Evolutionary conservation across 352 stramenopile genomes (phyloP), one percentile per base, ranked within the genome.

Genomic region (Globisporangium paroecandrum): DNA sequence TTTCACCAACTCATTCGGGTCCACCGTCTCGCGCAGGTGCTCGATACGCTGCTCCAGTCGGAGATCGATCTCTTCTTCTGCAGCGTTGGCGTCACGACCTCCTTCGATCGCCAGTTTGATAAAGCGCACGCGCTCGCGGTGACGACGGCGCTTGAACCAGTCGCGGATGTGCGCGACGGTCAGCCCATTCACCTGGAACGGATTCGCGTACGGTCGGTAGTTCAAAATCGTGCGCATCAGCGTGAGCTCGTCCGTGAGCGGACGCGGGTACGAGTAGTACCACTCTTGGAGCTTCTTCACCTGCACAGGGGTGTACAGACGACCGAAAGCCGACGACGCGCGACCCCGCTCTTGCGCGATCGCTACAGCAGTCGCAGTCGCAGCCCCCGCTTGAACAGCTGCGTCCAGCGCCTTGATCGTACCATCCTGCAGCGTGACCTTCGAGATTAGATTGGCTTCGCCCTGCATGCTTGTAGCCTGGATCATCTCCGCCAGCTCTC

Each of bases 391-490:
- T 58, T 93, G 85, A 60, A 95, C 74, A 0, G 83, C 79, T 1
- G 73, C 74, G 41, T 82, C 74, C 41, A 95, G 65, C 0, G 83
- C 73, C 59, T 87, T 73, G 64, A 95, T 82, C 15, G 82, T 82
- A 34, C 77, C 77, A 1, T 77, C 77, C 41, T 79, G 77, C 12
- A 95, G 68, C 51, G 77, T 86, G 15, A 92, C 82, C 70, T 95
- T 95, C 3, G 85, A 76, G 27, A 93, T 78, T 20, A 95, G 47
- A 64, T 90, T 90, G 22, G 87, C 87, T 69, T 94, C 87, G 47
- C 86, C 83, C 66, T 95, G 83, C 82, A 95, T 90, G 65, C 87
- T 95, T 24, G 85, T 92, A 58, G 85, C 82, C 59, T 95, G 87
- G 58, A 95, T 82, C 51, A 92, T 79, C 71, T 95, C 87, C 18